These are phyloP conservation scores for Rhizopus delemar DNA, from an alignment of 371 early-diverging fungal species.

Conservation along the genomic window DNA sequence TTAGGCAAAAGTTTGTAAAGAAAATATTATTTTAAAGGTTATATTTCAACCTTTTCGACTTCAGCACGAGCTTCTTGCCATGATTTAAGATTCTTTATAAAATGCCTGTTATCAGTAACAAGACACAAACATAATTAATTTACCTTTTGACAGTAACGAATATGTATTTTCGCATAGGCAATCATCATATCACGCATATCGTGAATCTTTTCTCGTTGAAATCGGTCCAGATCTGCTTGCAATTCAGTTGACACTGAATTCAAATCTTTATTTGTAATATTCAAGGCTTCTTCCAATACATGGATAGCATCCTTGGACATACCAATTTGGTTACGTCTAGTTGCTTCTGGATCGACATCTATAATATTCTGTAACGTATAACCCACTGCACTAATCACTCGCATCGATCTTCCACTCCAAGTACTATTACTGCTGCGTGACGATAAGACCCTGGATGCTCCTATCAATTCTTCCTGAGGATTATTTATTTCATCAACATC, in stretches of 20 bases:
- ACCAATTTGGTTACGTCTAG: constrained; percentile 86
- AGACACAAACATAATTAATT: not conserved
- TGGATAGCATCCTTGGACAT: constrained; percentile 84
- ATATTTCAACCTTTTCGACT: constrained; percentile 62
- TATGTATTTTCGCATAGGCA: constrained; percentile 79
- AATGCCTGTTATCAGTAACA: not conserved
- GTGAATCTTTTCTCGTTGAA: constrained; percentile 85
- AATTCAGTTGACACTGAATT: constrained; percentile 72
- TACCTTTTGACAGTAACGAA: constrained; percentile 81
- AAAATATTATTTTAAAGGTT: constrained; percentile 1
- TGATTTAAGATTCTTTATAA: constrained; percentile 57
- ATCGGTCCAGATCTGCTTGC: constrained; percentile 88
- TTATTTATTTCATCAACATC: constrained; percentile 31
- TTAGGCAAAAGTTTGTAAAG: constrained; percentile 17
- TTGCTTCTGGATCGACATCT: constrained; percentile 92
- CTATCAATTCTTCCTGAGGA: constrained; percentile 6
- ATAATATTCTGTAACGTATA: constrained; percentile 85
- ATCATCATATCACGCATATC: constrained; percentile 83
- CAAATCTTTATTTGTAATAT: constrained; percentile 71
- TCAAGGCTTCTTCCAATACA: constrained; percentile 75
- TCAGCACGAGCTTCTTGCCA: constrained; percentile 66
- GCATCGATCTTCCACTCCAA: constrained; percentile 47
- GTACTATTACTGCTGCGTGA: constrained; percentile 26
- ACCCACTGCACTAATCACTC: constrained; percentile 66
- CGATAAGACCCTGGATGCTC: not conserved